A percentile compares a stretch with the other conserved stretches of the same genome.
phyloP scores from a whole-genome alignment of 768 basidiomycete genomes.

The Pleurotus tuber-regium region DNA sequence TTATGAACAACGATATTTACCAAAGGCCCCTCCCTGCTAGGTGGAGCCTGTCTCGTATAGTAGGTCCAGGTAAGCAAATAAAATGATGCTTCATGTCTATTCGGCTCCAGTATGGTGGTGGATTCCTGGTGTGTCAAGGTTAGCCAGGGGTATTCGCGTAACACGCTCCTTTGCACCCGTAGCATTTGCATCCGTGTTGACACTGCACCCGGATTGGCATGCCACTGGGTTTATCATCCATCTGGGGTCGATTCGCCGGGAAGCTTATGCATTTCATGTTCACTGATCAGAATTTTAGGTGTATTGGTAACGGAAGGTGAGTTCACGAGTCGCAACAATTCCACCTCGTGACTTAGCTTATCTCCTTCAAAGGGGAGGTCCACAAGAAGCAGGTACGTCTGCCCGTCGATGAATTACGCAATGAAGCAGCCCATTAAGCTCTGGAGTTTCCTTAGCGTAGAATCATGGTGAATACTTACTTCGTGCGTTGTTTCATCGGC shows the following conservation, averaged over 20 bases:
- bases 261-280: background rate
- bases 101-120: background rate
- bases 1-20: slow-evolving; percentile 41
- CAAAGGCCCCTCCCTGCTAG: slow-evolving; percentile 36
- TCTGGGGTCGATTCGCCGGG: background rate
- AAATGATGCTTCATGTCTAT: background rate
- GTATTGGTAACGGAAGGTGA: slow-evolving; percentile 7
- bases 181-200: slow-evolving; percentile 7
- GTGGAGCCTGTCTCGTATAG: slow-evolving; percentile 23
- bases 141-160: no score
- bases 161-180: background rate
- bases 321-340: no score
- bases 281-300: background rate
- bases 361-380: background rate
- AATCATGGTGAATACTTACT: background rate
- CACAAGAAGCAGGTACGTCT: slow-evolving; percentile 8
- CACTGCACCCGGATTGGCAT: background rate
- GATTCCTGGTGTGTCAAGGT: slow-evolving; percentile 25
- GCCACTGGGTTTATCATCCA: background rate
- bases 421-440: background rate
- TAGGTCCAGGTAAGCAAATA: slow-evolving; percentile 22
- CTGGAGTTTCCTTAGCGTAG: slow-evolving; percentile 1
- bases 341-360: no score
- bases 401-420: background rate
- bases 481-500: background rate